Conservation (phyloP, 768 basidiomycete species). For the Suillus subluteus region DNA sequence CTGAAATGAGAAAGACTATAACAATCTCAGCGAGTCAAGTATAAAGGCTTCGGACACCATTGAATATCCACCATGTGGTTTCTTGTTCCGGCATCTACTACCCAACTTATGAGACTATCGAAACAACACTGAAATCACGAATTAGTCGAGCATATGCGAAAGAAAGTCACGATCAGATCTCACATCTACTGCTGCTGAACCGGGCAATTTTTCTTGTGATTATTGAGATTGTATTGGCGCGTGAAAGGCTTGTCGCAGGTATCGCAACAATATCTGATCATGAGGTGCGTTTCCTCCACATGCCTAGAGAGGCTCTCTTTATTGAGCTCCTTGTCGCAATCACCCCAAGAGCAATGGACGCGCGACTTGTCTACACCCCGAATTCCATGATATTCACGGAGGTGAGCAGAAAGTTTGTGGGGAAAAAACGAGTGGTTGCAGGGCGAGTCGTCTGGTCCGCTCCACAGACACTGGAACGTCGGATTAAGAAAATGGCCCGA, state of each 20-base stretch:
- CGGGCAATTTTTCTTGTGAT: conserved; percentile 19
- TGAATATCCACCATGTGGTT: not conserved
- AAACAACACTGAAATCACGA: not conserved
- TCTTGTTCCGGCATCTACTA: not conserved
- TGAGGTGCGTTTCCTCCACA: conserved; percentile 29
- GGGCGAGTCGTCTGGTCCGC: not conserved
- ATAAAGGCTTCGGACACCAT: not conserved
- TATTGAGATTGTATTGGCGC: conserved; percentile 22
- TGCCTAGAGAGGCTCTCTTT: conserved; percentile 31
- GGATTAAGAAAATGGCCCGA: too few relatives aligned
- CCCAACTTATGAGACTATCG: not conserved
- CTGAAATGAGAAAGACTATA: not conserved
- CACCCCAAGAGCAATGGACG: conserved; percentile 23
- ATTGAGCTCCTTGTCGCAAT: conserved; percentile 23
- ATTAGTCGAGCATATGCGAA: not conserved
- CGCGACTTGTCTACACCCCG: conserved; percentile 16
- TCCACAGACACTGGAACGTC: not conserved
- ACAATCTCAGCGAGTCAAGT: not conserved
- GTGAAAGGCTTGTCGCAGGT: conserved; percentile 21
- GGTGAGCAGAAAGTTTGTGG: conserved; percentile 24
- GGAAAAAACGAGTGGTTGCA: not conserved
- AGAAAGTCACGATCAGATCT: not conserved
- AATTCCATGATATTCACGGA: conserved; percentile 25
- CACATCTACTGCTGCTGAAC: conserved; percentile 1
- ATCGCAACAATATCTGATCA: conserved; percentile 26